phyloP scores from a whole-genome alignment of 805 yeast genomes.

The Lipomyces mesembrius region DNA sequence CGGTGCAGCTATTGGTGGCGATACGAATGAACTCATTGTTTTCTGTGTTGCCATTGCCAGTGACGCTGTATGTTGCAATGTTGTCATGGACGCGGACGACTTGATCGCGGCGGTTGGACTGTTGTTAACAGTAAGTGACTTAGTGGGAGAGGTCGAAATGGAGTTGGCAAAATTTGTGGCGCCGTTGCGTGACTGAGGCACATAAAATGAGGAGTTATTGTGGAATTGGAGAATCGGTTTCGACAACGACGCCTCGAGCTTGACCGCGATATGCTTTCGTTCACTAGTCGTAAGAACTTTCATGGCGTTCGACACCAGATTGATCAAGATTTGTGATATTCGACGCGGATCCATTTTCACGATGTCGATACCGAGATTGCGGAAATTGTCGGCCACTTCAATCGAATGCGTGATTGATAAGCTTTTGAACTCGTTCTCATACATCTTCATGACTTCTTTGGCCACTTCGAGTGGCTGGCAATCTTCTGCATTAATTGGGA shows the following conservation, averaged over 20 bases:
- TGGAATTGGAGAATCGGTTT: constrained; percentile 23
- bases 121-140: not conserved
- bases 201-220: constrained; percentile 26
- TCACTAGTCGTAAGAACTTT: constrained; percentile 95
- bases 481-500: constrained; percentile 32
- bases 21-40: not conserved
- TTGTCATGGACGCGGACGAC: constrained; percentile 2
- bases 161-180: constrained; percentile 7
- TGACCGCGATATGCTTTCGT: constrained; percentile 49
- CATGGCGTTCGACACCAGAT: constrained; percentile 83
- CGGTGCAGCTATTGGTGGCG: not conserved
- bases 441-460: constrained; percentile 73
- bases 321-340: constrained; percentile 89
- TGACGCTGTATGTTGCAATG: not conserved
- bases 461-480: constrained; percentile 31
- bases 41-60: not conserved
- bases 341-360: constrained; percentile 88
- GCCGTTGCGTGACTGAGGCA: constrained; percentile 11
- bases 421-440: constrained; percentile 75
- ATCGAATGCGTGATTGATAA: constrained; percentile 71
- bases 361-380: constrained; percentile 42
- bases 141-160: constrained; percentile 16
- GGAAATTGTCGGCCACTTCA: constrained; percentile 45
- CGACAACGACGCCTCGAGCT: constrained; percentile 30
- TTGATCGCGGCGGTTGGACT: not conserved